Base-by-base conservation (phyloP, 1,284 basidiomycete genomes). In the Mycena sp. region DNA sequence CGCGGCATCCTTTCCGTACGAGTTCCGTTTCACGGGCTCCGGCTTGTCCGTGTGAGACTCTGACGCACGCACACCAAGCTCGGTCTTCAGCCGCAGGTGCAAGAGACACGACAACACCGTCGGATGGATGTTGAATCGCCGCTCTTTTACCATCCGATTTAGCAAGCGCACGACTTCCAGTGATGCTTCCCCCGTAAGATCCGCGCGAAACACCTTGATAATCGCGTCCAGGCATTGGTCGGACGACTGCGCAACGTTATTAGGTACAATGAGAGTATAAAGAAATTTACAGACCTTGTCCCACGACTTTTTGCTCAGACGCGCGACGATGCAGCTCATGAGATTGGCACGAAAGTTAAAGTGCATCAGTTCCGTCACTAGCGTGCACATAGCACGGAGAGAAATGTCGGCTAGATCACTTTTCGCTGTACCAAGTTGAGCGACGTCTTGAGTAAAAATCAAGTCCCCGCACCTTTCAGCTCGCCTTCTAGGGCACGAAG, bases 301-400 rank as follows among this genome's bases (percentile, higher is more conserved):
- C 96, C 96, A 98, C 48, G 93, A 90, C 80, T 90, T 92, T 76
- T 91, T 91, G 76, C 96, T 97, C 67, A 99, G 83, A 20, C 91
- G 89, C 64, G 93, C 91, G 22, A 99, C 91, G 62, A 99, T 86
- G 64, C 93, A 92, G 71, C 91, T 92, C 89, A 98, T 95, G 76
- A 99, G 89, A 83, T 99, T 99, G 76, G 91, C 87, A 63, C 95
- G 91, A 82, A 98, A 99, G 85, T 99, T 99, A 89, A 99, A 99
- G 82, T 99, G 97, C 13, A 96, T 95, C 73, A 93, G 91, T 75
- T 95, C 91, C 25, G 87, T 86, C 14, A 97, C 85, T 57, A 99
- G 87, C 4, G 93, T 93, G 81, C 96, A 97, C 87, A 99, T 93
- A 80, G 93, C 95, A 78, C 90, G 92, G 62, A 99, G 85, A 46